phyloP scores from a whole-genome alignment of 2,329 filamentous ascomycete species.

The Plectosphaerella sp. region DNA sequence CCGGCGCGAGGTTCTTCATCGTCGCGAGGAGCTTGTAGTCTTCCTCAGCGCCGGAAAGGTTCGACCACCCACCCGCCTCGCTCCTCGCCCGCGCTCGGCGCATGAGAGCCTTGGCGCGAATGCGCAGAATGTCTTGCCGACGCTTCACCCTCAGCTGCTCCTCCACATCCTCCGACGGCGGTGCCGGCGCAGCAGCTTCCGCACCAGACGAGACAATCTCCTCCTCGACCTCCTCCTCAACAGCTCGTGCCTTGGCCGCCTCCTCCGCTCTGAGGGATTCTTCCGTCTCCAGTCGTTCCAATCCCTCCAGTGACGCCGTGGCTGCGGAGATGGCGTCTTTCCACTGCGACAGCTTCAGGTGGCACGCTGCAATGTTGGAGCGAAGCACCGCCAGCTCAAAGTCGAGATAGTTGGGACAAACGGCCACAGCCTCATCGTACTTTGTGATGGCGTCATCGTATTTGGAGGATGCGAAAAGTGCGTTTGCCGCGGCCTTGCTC shows the following conservation, averaged over 20 bases:
- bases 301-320: slow-evolving; percentile 64
- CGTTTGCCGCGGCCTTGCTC: slow-evolving; percentile 73
- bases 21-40: slow-evolving; percentile 69
- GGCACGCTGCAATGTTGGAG: slow-evolving; percentile 85
- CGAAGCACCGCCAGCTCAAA: slow-evolving; percentile 84
- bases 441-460: slow-evolving; percentile 75
- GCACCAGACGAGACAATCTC: slow-evolving; percentile 59
- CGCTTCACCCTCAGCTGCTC: slow-evolving; percentile 28
- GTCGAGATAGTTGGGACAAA: slow-evolving; percentile 79
- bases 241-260: slow-evolving; percentile 40
- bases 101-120: slow-evolving; percentile 79
- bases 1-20: slow-evolving; percentile 55
- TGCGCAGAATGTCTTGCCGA: slow-evolving; percentile 64
- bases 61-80: slow-evolving; percentile 72
- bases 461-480: slow-evolving; percentile 67
- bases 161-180: slow-evolving; percentile 16
- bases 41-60: slow-evolving; percentile 69
- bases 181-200: slow-evolving; percentile 38
- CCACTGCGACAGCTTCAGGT: slow-evolving; percentile 82
- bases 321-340: slow-evolving; percentile 75
- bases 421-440: slow-evolving; percentile 75
- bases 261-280: slow-evolving; percentile 17
- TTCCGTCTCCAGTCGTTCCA: slow-evolving; percentile 56
- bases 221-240: slow-evolving; percentile 45
- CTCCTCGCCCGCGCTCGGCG: slow-evolving; percentile 70